Evolutionary conservation across 306 rosid species (phyloP).

Genomic region (Prunus salicina): DNA sequence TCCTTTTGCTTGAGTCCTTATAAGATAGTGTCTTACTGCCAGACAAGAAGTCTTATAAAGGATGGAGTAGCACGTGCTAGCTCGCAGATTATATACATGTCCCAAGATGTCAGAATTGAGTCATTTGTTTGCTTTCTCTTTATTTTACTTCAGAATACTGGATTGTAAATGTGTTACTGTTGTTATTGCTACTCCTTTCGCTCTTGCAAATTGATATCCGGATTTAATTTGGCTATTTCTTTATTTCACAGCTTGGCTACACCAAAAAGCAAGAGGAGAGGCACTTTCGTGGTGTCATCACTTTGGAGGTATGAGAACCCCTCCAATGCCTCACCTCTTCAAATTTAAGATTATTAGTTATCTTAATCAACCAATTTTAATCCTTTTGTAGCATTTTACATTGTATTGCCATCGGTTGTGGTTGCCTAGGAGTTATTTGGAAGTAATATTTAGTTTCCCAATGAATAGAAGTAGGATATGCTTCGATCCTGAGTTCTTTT

Average conservation of each 20-base stretch:
- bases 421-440: not conserved
- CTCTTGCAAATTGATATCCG: not conserved
- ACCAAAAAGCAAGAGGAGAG: constrained; percentile 93
- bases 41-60: not conserved
- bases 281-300: constrained; percentile 86
- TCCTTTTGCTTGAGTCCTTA: not conserved
- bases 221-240: constrained; percentile 16
- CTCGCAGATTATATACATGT: not conserved
- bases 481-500: not conserved
- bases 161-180: not conserved
- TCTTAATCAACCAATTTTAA: not conserved
- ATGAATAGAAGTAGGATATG: not conserved
- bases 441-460: not conserved
- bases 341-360: not conserved
- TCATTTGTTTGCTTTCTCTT: not conserved
- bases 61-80: not conserved
- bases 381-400: not conserved
- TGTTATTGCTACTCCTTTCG: not conserved
- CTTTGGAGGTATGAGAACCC: constrained; percentile 68
- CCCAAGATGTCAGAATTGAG: not conserved
- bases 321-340: not conserved
- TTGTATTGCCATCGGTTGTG: not conserved
- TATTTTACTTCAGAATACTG: not conserved
- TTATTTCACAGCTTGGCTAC: constrained; percentile 81
- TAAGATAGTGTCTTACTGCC: not conserved